Conservation (phyloP, 2,329 filamentous ascomycete genomes). For the Neospermospora avenae region DNA sequence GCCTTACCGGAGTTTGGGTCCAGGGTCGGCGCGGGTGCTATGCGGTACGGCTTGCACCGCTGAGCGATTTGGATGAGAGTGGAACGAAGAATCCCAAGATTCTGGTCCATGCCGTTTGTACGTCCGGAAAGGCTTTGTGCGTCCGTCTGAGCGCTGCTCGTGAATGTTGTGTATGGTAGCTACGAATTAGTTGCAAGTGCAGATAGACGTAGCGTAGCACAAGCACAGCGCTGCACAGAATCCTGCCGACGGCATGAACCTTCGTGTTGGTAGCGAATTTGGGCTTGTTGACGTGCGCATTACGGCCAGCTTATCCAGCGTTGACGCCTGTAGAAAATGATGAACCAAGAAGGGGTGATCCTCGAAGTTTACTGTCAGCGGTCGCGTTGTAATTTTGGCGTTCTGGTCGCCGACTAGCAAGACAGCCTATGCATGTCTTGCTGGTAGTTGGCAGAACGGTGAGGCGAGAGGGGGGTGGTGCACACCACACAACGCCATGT, state of each 20-base stretch:
- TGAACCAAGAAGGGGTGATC: constrained; percentile 1
- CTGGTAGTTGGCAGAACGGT: constrained; percentile 4
- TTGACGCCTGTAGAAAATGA: not conserved
- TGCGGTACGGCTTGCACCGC: constrained; percentile 8
- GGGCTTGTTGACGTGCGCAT: constrained; percentile 3
- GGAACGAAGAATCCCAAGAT: constrained; percentile 3
- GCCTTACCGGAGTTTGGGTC: constrained; percentile 2
- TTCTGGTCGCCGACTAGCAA: not conserved
- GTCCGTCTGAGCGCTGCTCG: constrained; percentile 6
- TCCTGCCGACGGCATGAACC: constrained; percentile 9
- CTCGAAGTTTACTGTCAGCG: not conserved
- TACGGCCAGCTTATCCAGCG: not conserved
- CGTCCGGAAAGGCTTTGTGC: not conserved
- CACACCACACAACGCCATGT: too few species aligned
- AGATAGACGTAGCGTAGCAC: not conserved
- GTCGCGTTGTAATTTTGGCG: constrained; percentile 1
- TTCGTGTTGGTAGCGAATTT: not conserved
- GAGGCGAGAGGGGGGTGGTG: constrained; percentile 2
- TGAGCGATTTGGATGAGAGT: constrained; percentile 3
- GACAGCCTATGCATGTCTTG: not conserved
- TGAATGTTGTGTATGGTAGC: not conserved
- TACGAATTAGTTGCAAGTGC: not conserved
- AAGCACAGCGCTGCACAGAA: constrained; percentile 10
- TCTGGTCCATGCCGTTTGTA: constrained; percentile 10
- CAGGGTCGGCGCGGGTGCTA: constrained; percentile 1